A percentile compares a stretch with the other conserved stretches of the same genome.
Conservation (phyloP, 805 yeast species). For the Kodamaea jinghongensis region DNA sequence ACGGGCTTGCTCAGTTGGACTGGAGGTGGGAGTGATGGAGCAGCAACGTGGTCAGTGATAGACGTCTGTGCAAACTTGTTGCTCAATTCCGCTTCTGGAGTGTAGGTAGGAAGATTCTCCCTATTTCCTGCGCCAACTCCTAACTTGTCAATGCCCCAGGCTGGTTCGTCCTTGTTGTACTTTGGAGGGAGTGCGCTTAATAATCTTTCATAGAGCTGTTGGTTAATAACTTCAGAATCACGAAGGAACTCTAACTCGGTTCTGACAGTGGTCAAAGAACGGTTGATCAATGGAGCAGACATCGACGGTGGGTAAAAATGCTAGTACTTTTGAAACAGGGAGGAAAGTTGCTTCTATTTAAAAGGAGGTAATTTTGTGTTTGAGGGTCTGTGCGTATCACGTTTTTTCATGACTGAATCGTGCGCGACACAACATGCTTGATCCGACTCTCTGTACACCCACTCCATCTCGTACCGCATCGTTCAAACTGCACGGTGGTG, state of each 20-base stretch:
- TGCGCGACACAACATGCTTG: too few relatives aligned
- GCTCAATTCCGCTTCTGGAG: constrained; percentile 3
- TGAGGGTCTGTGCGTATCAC: too few relatives aligned
- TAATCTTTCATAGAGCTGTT: constrained; percentile 52
- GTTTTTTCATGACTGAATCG: too few relatives aligned
- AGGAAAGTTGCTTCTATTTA: not conserved
- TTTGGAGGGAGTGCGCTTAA: constrained; percentile 53
- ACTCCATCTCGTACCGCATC: too few relatives aligned
- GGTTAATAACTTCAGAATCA: constrained; percentile 71
- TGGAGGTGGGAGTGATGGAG: constrained; percentile 16
- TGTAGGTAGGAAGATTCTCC: constrained; percentile 7
- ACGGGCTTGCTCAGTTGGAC: constrained; percentile 20
- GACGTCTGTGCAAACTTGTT: constrained; percentile 13
- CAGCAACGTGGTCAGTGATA: constrained; percentile 16
- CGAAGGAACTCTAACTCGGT: constrained; percentile 77
- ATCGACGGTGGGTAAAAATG: too few relatives aligned
- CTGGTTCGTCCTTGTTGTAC: constrained; percentile 49
- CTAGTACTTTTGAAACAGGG: too few relatives aligned
- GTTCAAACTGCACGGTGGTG: too few relatives aligned
- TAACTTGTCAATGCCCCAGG: constrained; percentile 43
- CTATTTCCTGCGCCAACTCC: constrained; percentile 1
- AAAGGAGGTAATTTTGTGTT: too few relatives aligned
- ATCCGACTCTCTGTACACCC: too few relatives aligned
- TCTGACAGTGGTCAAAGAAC: constrained; percentile 71
- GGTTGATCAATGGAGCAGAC: constrained; percentile 63